Percentiles rank a stretch among this genome's conserved stretches.
These are phyloP conservation scores for Colletotrichum musae DNA, from an alignment of 2,329 filamentous ascomycete species.

Conservation along the genomic window DNA sequence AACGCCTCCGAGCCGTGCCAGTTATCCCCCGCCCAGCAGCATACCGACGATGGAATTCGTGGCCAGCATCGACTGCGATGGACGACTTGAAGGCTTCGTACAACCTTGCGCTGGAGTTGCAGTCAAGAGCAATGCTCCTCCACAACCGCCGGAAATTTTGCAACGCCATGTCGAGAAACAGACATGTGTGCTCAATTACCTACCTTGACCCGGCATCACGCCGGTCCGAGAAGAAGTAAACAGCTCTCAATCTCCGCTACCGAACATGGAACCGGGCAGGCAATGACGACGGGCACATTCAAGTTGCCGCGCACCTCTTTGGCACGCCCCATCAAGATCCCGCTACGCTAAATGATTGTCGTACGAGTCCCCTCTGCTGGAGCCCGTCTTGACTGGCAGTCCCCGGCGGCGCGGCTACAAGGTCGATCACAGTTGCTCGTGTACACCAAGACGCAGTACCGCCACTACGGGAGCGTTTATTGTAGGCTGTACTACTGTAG, in stretches of 20 bases:
- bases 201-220: slow-evolving; percentile 8
- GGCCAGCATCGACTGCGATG: too few relatives aligned
- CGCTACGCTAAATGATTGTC: slow-evolving; percentile 38
- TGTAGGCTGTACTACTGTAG: slow-evolving; percentile 4
- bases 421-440: slow-evolving; percentile 33
- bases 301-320: slow-evolving; percentile 19
- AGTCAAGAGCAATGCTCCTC: neutral
- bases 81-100: too few relatives aligned
- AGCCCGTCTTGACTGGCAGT: slow-evolving; percentile 31
- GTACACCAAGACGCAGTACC: slow-evolving; percentile 8
- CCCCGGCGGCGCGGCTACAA: slow-evolving; percentile 36
- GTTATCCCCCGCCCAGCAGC: too few relatives aligned
- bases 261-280: slow-evolving; percentile 8
- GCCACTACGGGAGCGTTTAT: slow-evolving; percentile 33
- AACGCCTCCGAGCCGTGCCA: too few relatives aligned
- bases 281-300: slow-evolving; percentile 21
- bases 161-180: neutral
- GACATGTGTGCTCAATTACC: slow-evolving; percentile 13
- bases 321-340: slow-evolving; percentile 23
- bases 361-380: slow-evolving; percentile 38
- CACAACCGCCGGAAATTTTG: neutral
- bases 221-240: slow-evolving; percentile 6
- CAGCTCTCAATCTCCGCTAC: slow-evolving; percentile 26
- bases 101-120: neutral
- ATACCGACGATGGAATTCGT: too few relatives aligned